A percentile compares a stretch with the other conserved stretches of the same genome.
Conservation (phyloP, 202 grass and related monocot genomes). For the Zizania palustris region DNA sequence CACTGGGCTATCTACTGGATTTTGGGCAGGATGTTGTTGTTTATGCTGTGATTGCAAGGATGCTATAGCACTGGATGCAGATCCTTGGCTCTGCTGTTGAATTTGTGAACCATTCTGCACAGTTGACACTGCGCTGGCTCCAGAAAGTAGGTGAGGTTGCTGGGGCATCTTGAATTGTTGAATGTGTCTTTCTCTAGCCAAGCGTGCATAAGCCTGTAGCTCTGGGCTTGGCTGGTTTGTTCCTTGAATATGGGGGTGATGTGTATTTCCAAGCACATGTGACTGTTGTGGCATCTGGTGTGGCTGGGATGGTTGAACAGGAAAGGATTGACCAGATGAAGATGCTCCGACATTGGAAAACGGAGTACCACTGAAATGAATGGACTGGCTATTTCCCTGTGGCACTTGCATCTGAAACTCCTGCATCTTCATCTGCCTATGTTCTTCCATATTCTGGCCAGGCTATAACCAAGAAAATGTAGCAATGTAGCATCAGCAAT, state of each 20-base stretch:
- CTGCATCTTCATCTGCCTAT: constrained; percentile 79
- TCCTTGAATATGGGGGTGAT: constrained; percentile 61
- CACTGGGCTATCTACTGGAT: constrained; percentile 44
- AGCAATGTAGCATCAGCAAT: constrained; percentile 39
- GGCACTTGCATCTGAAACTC: constrained; percentile 86
- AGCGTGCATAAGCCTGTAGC: constrained; percentile 73
- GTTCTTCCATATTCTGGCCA: constrained; percentile 77
- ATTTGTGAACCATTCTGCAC: constrained; percentile 65
- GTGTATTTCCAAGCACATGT: constrained; percentile 68
- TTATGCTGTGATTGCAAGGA: constrained; percentile 59
- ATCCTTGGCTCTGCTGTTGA: constrained; percentile 61
- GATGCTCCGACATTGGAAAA: constrained; percentile 64
- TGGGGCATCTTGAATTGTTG: constrained; percentile 57
- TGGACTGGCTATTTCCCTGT: constrained; percentile 65
- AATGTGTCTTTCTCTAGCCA: constrained; percentile 68
- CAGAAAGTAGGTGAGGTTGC: constrained; percentile 63
- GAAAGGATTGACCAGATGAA: constrained; percentile 79
- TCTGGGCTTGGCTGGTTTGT: constrained; percentile 64
- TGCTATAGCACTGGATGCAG: constrained; percentile 31
- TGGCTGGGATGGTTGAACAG: constrained; percentile 65
- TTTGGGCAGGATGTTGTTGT: constrained; percentile 55
- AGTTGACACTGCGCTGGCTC: constrained; percentile 51
- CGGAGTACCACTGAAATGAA: constrained; percentile 57
- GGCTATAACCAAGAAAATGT: constrained; percentile 55
- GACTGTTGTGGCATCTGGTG: constrained; percentile 74